Evolutionary conservation across 768 basidiomycete species (phyloP).

Genomic region (Boletus barrowsii): DNA sequence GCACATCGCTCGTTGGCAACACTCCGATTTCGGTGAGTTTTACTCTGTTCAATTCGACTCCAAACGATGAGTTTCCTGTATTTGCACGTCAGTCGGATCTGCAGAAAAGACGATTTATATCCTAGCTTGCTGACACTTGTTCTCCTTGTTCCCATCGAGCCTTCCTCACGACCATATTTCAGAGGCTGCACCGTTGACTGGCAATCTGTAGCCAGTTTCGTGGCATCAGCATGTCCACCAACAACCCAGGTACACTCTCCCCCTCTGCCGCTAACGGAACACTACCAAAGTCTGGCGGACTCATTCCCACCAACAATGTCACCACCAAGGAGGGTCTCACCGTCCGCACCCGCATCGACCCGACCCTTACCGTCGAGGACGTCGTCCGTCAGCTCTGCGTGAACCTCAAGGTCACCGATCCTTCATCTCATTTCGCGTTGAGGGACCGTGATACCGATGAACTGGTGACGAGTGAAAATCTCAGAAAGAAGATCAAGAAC

Average conservation of each 20-base stretch:
- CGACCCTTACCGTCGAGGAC: constrained; percentile 78
- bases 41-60: neutral
- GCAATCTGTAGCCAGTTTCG: too few relatives aligned
- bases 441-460: constrained; percentile 76
- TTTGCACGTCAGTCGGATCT: constrained; percentile 67
- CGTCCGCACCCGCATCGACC: constrained; percentile 83
- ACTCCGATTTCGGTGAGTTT: constrained; percentile 18
- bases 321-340: constrained; percentile 71
- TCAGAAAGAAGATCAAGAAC: constrained; percentile 75
- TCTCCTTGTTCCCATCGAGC: too few relatives aligned
- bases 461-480: constrained; percentile 82
- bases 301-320: constrained; percentile 83
- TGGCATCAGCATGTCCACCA: too few relatives aligned
- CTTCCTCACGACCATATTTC: constrained; percentile 7
- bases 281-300: constrained; percentile 37
- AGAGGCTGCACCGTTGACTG: neutral
- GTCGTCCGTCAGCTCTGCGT: constrained; percentile 80
- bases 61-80: constrained; percentile 44
- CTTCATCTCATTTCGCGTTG: constrained; percentile 69
- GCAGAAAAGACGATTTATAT: constrained; percentile 38
- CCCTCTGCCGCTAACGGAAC: constrained; percentile 34
- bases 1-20: neutral
- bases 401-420: constrained; percentile 75
- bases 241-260: too few relatives aligned
- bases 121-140: constrained; percentile 38